Conservation (phyloP, 176 grass and related monocot species). For the Olyra latifolia region DNA sequence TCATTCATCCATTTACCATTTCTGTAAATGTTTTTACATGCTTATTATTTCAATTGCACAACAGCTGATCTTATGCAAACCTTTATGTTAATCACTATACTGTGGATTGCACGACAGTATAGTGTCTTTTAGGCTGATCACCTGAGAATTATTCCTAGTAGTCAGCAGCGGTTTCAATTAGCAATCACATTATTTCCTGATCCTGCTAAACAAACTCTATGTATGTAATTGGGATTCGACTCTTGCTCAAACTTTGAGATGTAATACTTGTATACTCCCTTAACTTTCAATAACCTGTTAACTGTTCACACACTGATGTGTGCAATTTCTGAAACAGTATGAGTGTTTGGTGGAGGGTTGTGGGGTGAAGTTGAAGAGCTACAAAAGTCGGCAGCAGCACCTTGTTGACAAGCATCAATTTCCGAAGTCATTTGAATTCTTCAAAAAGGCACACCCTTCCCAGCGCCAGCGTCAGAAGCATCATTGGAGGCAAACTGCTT, state of each 20-base stretch:
- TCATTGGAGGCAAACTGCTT: constrained; percentile 43
- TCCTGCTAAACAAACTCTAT: not conserved
- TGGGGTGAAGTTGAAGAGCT: constrained; percentile 74
- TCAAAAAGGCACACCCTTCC: constrained; percentile 66
- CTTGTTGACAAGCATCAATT: constrained; percentile 93
- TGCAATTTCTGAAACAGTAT: constrained; percentile 51
- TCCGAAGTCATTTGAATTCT: constrained; percentile 82
- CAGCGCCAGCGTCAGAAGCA: constrained; percentile 73
- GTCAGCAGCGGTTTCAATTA: not conserved
- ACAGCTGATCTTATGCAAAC: not conserved
- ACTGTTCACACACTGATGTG: not conserved
- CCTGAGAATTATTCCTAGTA: not conserved
- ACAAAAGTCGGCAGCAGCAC: constrained; percentile 77
- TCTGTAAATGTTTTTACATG: constrained; percentile 2
- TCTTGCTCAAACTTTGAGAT: not conserved
- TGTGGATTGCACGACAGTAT: too few species aligned
- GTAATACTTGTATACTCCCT: not conserved
- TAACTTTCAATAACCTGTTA: not conserved
- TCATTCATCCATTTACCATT: constrained; percentile 2
- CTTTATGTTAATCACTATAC: too few species aligned
- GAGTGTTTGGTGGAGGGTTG: constrained; percentile 97
- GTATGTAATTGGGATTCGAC: not conserved
- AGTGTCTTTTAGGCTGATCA: not conserved
- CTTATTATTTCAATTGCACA: not conserved
- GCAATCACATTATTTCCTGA: not conserved